Base-by-base conservation (phyloP, 2,329 filamentous ascomycete species). In the Emmonsiellopsis sp. region DNA sequence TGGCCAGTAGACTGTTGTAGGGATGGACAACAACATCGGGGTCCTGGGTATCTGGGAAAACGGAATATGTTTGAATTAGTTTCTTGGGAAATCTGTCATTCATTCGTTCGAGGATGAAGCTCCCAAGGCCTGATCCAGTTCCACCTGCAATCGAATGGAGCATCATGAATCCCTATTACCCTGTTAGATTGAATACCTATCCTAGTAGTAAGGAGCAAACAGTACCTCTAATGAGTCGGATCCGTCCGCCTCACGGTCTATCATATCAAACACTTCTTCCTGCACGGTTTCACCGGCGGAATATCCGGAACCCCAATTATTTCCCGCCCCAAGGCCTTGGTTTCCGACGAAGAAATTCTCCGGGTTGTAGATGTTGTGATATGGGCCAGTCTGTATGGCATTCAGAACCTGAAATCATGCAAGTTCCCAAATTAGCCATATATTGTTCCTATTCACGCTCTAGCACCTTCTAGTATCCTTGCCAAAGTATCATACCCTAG, bases 61-160 rank as follows among this genome's bases (percentile, higher is more conserved):
- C 94, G 0, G 92, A 97, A 73, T 98, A 98, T 42, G 93, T 97
- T 74, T 98, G 93, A 54, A 98, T 96, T 59, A 98, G 84, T 78
- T 98, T 98, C 75, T 98, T 98, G 37, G 94, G 93, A 63, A 97
- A 98, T 49, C 91, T 82, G 70, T 98, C 93, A 70, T 98, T 98
- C 70, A 98, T 84, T 59, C 90, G 81, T 73, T 98, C 94, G 15
- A 98, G 82, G 57, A 98, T 80, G 67, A 94, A 98, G 31, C 90
- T 95, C 26, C 93, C 93, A 45, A 98, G 74, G n/a, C 93, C 93
- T 20, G 91, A 96, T 7, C 93, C 93, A 15, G 93, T 98, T 54
- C 93, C 93, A 57, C 93, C 93, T 43, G 93, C 94, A 66, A 98
- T 98, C 2, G 93, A 97, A 70, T 98, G 93, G 59, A 98, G 79